These are phyloP conservation scores for Penicillium lagena DNA, from an alignment of 495 filamentous ascomycete species.

Conservation along the genomic window DNA sequence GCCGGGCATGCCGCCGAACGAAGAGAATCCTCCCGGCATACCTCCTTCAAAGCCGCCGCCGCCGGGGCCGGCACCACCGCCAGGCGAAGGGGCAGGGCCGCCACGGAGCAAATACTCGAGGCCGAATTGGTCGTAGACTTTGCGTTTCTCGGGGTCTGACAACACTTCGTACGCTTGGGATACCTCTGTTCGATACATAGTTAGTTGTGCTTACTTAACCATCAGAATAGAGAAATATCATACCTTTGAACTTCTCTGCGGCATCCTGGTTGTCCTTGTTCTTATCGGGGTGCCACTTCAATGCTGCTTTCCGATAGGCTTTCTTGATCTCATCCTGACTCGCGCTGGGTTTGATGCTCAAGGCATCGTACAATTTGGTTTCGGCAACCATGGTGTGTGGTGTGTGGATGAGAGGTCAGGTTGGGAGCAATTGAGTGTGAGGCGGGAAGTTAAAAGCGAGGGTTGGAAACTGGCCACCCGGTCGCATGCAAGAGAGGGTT, in stretches of 20 bases:
- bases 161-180: constrained; percentile 98
- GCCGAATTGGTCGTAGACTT: constrained; percentile 91
- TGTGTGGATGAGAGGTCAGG: background rate
- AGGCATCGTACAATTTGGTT: constrained; percentile 75
- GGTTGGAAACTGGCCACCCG: background rate
- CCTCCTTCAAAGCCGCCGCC: constrained; percentile 46
- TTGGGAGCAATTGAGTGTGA: constrained; percentile 1
- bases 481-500: constrained; percentile 5
- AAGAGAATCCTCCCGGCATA: constrained; percentile 46
- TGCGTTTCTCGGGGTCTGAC: constrained; percentile 93
- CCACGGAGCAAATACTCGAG: constrained; percentile 88
- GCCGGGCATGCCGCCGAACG: constrained; percentile 49
- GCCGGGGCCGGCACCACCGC: constrained; percentile 40
- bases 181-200: constrained; percentile 49
- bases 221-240: constrained; percentile 4
- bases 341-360: constrained; percentile 70
- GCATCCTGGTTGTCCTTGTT: constrained; percentile 85
- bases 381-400: constrained; percentile 69
- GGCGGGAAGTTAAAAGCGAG: constrained; percentile 6
- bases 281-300: constrained; percentile 96
- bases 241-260: constrained; percentile 81
- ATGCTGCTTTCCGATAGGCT: constrained; percentile 84
- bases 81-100: constrained; percentile 62
- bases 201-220: constrained; percentile 7
- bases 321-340: constrained; percentile 96